Base-by-base conservation (phyloP, 2,329 filamentous ascomycete genomes). In the Oidium heveae region DNA sequence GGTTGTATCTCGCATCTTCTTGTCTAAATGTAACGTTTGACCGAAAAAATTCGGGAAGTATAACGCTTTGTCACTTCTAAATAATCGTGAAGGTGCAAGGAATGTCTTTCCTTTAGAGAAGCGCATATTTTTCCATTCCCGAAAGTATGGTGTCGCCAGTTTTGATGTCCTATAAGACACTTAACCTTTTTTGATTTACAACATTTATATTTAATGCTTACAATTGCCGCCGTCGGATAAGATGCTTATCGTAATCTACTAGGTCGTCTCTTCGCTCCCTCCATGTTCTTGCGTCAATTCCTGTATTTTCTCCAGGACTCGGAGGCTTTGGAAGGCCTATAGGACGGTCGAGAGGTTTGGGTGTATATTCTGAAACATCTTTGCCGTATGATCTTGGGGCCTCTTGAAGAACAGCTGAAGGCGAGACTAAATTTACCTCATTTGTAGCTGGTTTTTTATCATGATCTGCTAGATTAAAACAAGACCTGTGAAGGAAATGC, bases 41-140 rank as follows among this genome's bases (percentile, higher is more conserved):
- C 91, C 91, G 65, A 76, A 77, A 56, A 98, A 72, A 69, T 98
- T 98, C 49, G 91, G 91, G 70, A 98, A 95, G 72, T 84, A 96
- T 59, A 95, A 76, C 5, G 89, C 83, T 53, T 80, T 75, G 41
- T 93, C 85, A 59, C 75, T 75, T 63, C 80, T 83, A 74, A 96
- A 96, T 52, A 89, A 74, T n/a, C 82, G 74, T 4, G 84, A 78
- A 39, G 89, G 89, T 20, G 86, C 80, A 53, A 89, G 71, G 69
- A 95, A 98, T 24, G 86, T 86, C 69, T 98, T 98, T 63, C 91
- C 91, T 62, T 87, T 79, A 69, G 91, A 81, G 60, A 81, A 75
- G 54, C 74, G 73, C 67, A 95, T 76, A 68, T 93, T 91, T 57
- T 77, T 78, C 84, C 87, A 95, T 73, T 98, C 89, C 66, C 87